These are phyloP conservation scores for Fraxinus angustifolia DNA, from an alignment of 305 asterid genomes.

Conservation along the genomic window DNA sequence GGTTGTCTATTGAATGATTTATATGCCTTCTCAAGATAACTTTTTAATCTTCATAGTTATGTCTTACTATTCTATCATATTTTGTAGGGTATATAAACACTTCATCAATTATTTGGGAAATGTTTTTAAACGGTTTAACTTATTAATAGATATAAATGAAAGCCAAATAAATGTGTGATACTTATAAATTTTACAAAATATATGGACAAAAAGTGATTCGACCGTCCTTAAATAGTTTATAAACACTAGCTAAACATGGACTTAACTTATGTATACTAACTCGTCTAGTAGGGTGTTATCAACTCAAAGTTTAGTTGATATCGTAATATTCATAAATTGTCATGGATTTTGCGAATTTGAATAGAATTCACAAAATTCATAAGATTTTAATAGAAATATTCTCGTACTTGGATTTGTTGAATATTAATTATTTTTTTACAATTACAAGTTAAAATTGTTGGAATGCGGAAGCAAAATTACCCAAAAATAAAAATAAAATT, in stretches of 20 bases:
- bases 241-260: neutral
- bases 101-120: neutral
- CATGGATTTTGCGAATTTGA: neutral
- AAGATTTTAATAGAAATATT: neutral
- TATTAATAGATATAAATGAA: neutral
- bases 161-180: no score
- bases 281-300: neutral
- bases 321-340: neutral
- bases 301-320: neutral
- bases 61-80: neutral
- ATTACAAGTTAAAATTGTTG: no score
- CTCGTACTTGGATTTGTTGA: neutral
- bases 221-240: no score
- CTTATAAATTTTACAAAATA: no score
- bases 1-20: neutral
- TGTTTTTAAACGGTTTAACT: no score
- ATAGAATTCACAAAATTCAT: neutral
- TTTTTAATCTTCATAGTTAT: no score
- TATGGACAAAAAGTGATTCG: neutral
- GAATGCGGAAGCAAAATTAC: no score
- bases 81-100: neutral
- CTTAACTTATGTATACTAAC: no score
- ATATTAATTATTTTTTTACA: neutral
- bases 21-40: no score
- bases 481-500: neutral